Percentiles rank a stretch among this genome's conserved stretches.
Evolutionary conservation across 2,329 filamentous ascomycete genomes (phyloP).

Genomic region (Coleophoma crateriformis): DNA sequence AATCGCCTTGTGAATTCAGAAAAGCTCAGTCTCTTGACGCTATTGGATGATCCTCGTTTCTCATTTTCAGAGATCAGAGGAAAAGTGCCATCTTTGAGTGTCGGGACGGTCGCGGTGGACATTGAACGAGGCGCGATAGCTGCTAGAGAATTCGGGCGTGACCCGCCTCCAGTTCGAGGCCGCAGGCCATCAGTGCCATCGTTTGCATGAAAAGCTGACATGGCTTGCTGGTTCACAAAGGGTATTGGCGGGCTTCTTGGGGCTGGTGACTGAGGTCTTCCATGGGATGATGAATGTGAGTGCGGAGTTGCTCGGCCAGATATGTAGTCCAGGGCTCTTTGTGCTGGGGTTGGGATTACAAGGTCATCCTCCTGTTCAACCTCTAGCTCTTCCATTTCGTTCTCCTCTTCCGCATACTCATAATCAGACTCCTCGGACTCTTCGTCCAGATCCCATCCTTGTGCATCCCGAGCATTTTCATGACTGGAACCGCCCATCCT

Average conservation of each 20-base stretch:
- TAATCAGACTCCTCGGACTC: constrained; percentile 35
- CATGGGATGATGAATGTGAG: constrained; percentile 2
- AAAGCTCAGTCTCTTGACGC: constrained; percentile 53
- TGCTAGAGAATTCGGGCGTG: constrained; percentile 20
- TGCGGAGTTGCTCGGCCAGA: constrained; percentile 19
- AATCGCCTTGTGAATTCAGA: constrained; percentile 55
- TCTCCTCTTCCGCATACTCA: constrained; percentile 30
- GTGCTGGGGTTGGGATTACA: constrained; percentile 23
- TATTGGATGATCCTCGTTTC: constrained; percentile 47
- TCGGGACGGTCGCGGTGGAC: constrained; percentile 16
- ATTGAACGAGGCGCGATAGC: constrained; percentile 21
- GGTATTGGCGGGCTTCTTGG: constrained; percentile 17
- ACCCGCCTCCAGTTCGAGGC: constrained; percentile 18
- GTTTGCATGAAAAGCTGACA: constrained; percentile 20
- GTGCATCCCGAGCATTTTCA: constrained; percentile 21
- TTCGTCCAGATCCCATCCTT: constrained; percentile 21
- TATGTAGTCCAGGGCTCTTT: constrained; percentile 27
- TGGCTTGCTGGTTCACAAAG: constrained; percentile 22
- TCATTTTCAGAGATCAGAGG: constrained; percentile 11
- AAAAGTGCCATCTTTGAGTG: constrained; percentile 10
- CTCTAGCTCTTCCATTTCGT: constrained; percentile 19
- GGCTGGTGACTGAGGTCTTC: constrained; percentile 16
- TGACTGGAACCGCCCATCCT: constrained; percentile 2
- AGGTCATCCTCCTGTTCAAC: constrained; percentile 10
- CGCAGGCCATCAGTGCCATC: constrained; percentile 9